Evolutionary conservation across 2,329 filamentous ascomycete genomes (phyloP), one percentile per base, ranked within the genome.

Genomic region (Bipolaris gigantea): DNA sequence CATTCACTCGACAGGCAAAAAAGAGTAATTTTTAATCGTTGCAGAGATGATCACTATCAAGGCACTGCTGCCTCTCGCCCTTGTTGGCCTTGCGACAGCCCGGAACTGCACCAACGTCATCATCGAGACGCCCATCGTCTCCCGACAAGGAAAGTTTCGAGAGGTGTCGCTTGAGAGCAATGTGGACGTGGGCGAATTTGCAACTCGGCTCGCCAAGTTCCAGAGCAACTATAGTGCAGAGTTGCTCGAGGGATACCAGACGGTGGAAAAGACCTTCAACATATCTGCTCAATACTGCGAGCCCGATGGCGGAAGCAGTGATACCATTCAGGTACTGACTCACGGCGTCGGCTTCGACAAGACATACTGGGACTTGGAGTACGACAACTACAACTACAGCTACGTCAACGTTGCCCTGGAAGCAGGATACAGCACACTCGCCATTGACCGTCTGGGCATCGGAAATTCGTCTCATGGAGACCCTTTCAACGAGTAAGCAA

Each of bases 381-480:
- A 76, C 73, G 78, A 84, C 66, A 74, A 80, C 62, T 81, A 78
- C 75, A 84, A 85, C 66, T 87, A 89, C 75, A 84, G 80, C 64
- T 89, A 88, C 67, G 77, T 84, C 25, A 76, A 81, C 42, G 71
- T 73, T 11, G 85, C 85, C 2, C 77, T 86, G 2, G 59, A 76
- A 8, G 76, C 80, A 35, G 82, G 82, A 36, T 87, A 83, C 74
- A 83, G 80, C 30, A 86, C 84, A 2, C 78, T 88, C 41, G 73
- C 79, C 9, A 86, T 81, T 71, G 85, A 89, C 70, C 83, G 85
- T 16, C 79, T 87, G 5, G 86, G 85, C 30, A 79, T 87, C 38
- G 85, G 81, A 36, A 73, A 76, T 53, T 86, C 84, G 1, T 80
- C 80, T 4, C 83, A 82, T 63, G 83, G 81, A 44, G 80, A 87